Evolutionary conservation across 2,329 filamentous ascomycete genomes (phyloP), one percentile per base, ranked within the genome.

Genomic region (Curvularia eragrostidis): DNA sequence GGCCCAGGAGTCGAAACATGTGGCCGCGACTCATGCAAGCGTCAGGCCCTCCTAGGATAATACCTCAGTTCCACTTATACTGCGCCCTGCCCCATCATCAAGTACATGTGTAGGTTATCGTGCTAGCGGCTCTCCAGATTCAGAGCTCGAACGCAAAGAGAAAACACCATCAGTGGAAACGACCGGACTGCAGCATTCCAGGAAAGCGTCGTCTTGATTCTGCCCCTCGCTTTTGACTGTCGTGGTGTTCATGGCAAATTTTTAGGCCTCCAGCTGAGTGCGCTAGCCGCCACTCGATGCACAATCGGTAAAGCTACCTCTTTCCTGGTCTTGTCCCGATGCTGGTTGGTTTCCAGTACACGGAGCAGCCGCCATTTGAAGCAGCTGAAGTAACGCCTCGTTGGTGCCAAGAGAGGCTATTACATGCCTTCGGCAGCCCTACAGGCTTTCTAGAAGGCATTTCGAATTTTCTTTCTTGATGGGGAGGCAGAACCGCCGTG

Each of bases 31-130:
- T 21, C 24, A 12, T 46, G 43, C n/a, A 21, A 12, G 3, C n/a
- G 19, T 19, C 6, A 46, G 43, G 43, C 26, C 9, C 26, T 18
- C 44, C 44, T 49, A 5, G 9, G 34, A 32, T 21, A 39, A 49
- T 28, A 28, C 38, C 21, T 15, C 47, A 49, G 23, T 39, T 30
- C 47, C 47, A 49, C 47, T 39, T 26, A 36, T 38, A 39, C 34
- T 38, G 15, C 21, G 47, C 30, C 23, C n/a, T n/a, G n/a, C 23
- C 5, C 19, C 32, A 15, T 36, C n/a, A 15, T 7, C 34, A 36
- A 36, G 34, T 36, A 36, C 15, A n/a, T 18, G 7, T 15, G 32
- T 34, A 1, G n/a, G n/a, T 34, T 34, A 12, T 18, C 34, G 1
- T 36, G 34, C 2, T 5, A 18, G 15, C 34, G 34, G 8, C 15